Evolutionary conservation across 768 basidiomycete species (phyloP), one percentile per base, ranked within the genome.

Genomic region (Phylloporus sp.): DNA sequence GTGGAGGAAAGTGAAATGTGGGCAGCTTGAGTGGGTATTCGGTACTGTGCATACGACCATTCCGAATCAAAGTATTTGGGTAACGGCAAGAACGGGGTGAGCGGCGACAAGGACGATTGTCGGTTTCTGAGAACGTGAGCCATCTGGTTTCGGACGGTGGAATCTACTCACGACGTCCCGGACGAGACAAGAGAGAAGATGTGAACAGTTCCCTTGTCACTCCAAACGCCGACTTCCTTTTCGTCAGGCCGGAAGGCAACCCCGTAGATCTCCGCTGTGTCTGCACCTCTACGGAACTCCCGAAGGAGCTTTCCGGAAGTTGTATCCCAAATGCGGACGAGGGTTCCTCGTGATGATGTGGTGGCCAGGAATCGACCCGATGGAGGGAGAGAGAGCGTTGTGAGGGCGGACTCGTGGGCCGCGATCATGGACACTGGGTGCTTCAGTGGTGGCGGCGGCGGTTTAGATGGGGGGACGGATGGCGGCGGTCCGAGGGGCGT

Each of bases 11-110:
- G 68, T 10, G 87, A 84, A 38, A 91, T 84, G 53, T 93, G 90
- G 8, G 90, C 73, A 2, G 85, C 84, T 55, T 90, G 88, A 3
- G 85, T 71, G 3, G 92, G 92, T 60, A 96, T 87, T 34, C 89
- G 80, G 63, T 89, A 96, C 55, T 90, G 86, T 13, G 92, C 90
- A 60, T 95, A 93, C 0, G 92, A 94, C 93, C 92, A 95, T 64
- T 93, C 86, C n/a, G 90, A 93, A 59, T 84, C 82, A 61, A 96
- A 93, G 64, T 95, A 95, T 52, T 86, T 89, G 15, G 91, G 91
- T 27, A 90, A 73, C 13, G 85, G 86, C 9, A 95, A 68, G 60
- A 84, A 92, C 4, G 86, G 83, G 14, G 84, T 79, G 38, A 95
- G 68, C 5, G 85, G 81, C 1, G 86, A 90, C 55, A 94, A 76